These are phyloP conservation scores for Thuja plicata DNA, from an alignment of 83 land plant genomes.

Conservation along the genomic window DNA sequence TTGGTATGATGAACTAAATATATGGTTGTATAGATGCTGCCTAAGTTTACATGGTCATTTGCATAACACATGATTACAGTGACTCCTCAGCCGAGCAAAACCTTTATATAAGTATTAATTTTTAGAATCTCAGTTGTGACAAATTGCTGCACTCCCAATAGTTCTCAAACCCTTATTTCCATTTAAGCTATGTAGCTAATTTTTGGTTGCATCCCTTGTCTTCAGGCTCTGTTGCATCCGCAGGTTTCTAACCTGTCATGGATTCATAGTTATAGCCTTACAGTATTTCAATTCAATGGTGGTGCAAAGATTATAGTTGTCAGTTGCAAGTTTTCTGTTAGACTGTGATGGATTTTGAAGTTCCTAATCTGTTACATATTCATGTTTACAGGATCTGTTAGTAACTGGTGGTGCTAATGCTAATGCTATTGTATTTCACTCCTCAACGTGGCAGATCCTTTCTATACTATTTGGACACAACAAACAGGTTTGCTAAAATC, in stretches of 20 bases:
- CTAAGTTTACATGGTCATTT: no score
- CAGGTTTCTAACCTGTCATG: background rate
- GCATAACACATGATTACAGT: no score
- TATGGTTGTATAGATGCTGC: no score
- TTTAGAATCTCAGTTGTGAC: no score
- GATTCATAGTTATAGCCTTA: background rate
- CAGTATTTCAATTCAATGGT: background rate
- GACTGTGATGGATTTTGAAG: background rate
- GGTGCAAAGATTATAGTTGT: background rate
- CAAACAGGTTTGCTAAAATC: conserved; percentile 64
- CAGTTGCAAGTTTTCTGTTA: background rate
- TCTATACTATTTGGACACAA: conserved; percentile 91
- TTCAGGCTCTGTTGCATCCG: background rate
- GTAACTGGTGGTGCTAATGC: conserved; percentile 70
- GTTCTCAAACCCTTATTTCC: no score
- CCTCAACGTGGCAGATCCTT: conserved; percentile 73
- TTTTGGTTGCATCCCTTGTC: no score
- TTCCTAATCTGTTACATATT: conserved; percentile 8
- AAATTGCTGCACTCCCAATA: no score
- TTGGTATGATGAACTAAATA: no score
- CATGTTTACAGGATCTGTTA: conserved; percentile 68
- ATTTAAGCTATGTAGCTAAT: no score
- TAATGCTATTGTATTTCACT: conserved; percentile 83
- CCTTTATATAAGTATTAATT: no score
- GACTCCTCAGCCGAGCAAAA: no score